Evolutionary conservation across 202 grass and related monocot species (phyloP), one percentile per base, ranked within the genome.

Genomic region (Cymbopogon flexuosus): DNA sequence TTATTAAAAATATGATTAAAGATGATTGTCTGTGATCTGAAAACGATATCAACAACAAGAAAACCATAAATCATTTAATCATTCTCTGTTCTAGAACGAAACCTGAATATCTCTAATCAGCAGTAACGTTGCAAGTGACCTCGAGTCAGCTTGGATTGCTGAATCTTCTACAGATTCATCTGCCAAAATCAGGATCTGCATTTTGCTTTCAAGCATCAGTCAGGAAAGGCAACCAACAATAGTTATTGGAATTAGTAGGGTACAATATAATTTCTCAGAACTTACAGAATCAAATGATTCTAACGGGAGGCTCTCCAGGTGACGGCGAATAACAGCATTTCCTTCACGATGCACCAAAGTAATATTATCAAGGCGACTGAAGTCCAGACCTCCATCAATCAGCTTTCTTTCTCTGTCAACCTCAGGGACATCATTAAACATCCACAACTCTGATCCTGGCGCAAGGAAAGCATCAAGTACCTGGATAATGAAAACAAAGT

Each of bases 391-490:
- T 74, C 91, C 88, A 0, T 86, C 91, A 66, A 81, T 81, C 43
- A 88, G 62, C 54, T 93, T 90, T 84, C 34, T 88, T 68, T 90
- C 83, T 62, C 88, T 84, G 62, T 90, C 88, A 65, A 84, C 75
- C 86, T 93, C 91, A 84, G 85, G 85, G 57, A 93, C 88, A 66
- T 86, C 85, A 79, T 93, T 93, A 51, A 88, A 93, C 91, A 93
- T 90, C 91, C 91, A 93, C 73, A 93, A 79, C 39, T 93, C 88
- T 67, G 83, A 90, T 69, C 80, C 85, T 42, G 80, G 88, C 1
- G 85, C 88, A 79, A 93, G 85, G 79, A 93, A 93, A 72, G 91
- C 91, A 93, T 93, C 88, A 31, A 93, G 86, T 76, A 93, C 91
- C 91, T 93, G 80, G 77, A 78, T 84, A 81, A 69, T 66, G 31